Conservation (phyloP, 176 grass and related monocot species). For the Lolium rigidum region DNA sequence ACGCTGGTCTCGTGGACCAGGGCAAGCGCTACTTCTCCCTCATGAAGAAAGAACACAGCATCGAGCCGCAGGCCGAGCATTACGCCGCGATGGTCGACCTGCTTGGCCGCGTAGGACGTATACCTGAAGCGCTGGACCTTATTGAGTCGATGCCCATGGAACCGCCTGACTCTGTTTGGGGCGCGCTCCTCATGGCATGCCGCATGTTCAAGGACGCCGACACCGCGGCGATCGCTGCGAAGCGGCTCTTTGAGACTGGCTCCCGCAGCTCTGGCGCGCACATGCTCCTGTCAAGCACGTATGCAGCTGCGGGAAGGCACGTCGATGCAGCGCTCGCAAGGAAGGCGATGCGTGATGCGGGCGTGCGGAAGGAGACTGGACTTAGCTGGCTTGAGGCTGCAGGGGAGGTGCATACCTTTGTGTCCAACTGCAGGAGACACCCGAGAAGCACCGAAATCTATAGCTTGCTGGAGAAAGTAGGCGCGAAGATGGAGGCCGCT, state of each 20-base stretch:
- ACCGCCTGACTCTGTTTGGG: conserved; percentile 85
- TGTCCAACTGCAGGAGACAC: conserved; percentile 76
- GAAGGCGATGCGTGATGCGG: conserved; percentile 92
- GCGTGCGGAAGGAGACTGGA: conserved; percentile 83
- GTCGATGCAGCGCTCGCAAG: conserved; percentile 74
- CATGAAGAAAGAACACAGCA: conserved; percentile 58
- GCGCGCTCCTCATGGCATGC: conserved; percentile 85
- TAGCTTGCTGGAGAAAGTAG: conserved; percentile 66
- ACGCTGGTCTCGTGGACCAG: conserved; percentile 78
- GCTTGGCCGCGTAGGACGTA: conserved; percentile 76
- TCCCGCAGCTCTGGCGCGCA: conserved; percentile 74
- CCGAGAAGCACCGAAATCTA: conserved; percentile 74
- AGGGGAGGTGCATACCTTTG: conserved; percentile 86
- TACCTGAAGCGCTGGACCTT: conserved; percentile 73
- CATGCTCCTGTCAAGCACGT: conserved; percentile 84
- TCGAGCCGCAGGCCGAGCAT: conserved; percentile 71
- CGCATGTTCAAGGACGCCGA: conserved; percentile 84
- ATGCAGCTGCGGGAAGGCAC: conserved; percentile 78
- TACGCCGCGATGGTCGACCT: conserved; percentile 91
- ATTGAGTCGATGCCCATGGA: conserved; percentile 90
- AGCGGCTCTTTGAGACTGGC: conserved; percentile 68
- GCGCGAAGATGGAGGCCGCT: conserved; percentile 75
- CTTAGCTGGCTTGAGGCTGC: conserved; percentile 89
- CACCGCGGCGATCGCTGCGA: conserved; percentile 70
- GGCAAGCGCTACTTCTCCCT: conserved; percentile 73